Evolutionary conservation across 2,329 filamentous ascomycete species (phyloP).

Genomic region (Alternaria postmessia): DNA sequence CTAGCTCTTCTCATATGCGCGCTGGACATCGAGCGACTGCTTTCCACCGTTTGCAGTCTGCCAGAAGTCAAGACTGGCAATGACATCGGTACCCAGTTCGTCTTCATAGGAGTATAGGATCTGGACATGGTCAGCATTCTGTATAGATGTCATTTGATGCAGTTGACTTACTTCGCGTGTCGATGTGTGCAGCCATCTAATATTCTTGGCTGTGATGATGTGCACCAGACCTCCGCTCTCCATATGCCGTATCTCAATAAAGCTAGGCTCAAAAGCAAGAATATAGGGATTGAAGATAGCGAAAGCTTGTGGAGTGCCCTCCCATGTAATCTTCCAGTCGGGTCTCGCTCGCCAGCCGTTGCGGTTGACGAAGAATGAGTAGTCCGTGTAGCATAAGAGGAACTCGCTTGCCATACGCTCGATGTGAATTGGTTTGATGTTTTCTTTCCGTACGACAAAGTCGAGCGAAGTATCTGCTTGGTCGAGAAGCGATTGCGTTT

Average conservation of each 20-base stretch:
- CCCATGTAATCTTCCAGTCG: conserved; percentile 98
- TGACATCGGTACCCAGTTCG: conserved; percentile 89
- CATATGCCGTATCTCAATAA: conserved; percentile 95
- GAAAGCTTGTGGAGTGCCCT: conserved; percentile 90
- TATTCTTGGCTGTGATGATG: conserved; percentile 95
- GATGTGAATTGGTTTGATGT: conserved; percentile 94
- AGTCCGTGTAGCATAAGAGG: conserved; percentile 96
- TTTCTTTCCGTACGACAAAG: conserved; percentile 93
- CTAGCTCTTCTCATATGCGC: conserved; percentile 39
- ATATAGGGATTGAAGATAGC: conserved; percentile 97
- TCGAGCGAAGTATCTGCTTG: conserved; percentile 98
- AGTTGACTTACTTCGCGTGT: conserved; percentile 81
- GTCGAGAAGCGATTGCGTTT: conserved; percentile 95
- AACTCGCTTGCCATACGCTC: conserved; percentile 97
- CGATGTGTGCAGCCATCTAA: conserved; percentile 95
- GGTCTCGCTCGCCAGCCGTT: conserved; percentile 96
- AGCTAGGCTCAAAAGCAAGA: conserved; percentile 94
- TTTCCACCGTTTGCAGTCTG: conserved; percentile 43
- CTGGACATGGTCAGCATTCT: conserved; percentile 58
- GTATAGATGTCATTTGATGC: neutral
- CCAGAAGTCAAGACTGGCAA: conserved; percentile 98
- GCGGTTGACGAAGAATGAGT: conserved; percentile 98
- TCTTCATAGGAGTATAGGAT: conserved; percentile 98
- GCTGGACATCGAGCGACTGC: conserved; percentile 36
- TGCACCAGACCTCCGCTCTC: conserved; percentile 91